These are phyloP conservation scores for Nicotiana rustica DNA, from an alignment of 305 asterid species.

Conservation along the genomic window DNA sequence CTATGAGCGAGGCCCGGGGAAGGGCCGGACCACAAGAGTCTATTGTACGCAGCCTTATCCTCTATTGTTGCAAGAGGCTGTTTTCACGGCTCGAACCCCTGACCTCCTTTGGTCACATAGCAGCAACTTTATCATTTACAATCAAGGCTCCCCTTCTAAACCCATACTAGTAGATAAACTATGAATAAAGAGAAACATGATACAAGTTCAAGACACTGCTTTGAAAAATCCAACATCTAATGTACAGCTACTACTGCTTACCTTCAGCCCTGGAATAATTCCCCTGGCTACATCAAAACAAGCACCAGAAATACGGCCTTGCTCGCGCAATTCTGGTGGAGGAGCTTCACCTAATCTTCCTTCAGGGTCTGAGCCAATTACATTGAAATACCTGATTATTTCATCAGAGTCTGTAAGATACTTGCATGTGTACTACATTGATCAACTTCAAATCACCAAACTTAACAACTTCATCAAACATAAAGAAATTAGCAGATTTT, in stretches of 20 bases:
- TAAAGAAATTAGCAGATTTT: not conserved
- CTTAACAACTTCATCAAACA: not conserved
- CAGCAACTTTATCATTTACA: no score
- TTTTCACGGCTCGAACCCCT: no score
- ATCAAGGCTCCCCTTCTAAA: no score
- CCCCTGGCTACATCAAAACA: slow-evolving; percentile 98
- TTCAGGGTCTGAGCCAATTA: slow-evolving; percentile 91
- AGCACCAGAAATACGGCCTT: slow-evolving; percentile 95
- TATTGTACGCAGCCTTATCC: no score
- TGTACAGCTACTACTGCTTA: slow-evolving; percentile 24
- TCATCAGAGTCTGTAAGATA: not conserved
- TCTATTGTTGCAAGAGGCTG: no score
- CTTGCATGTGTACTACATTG: not conserved
- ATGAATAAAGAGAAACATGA: no score
- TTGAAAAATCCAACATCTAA: not conserved
- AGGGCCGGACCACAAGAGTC: no score
- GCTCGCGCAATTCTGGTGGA: slow-evolving; percentile 84
- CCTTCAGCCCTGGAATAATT: slow-evolving; percentile 89
- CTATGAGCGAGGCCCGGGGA: no score
- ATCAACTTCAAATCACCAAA: not conserved
- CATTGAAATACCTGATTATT: slow-evolving; percentile 82
- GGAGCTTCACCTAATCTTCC: slow-evolving; percentile 93
- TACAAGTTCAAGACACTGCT: no score
- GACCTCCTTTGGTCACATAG: no score
- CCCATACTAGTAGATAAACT: not conserved